Conservation (phyloP, 768 basidiomycete species). For the Mycena epipterygia region DNA sequence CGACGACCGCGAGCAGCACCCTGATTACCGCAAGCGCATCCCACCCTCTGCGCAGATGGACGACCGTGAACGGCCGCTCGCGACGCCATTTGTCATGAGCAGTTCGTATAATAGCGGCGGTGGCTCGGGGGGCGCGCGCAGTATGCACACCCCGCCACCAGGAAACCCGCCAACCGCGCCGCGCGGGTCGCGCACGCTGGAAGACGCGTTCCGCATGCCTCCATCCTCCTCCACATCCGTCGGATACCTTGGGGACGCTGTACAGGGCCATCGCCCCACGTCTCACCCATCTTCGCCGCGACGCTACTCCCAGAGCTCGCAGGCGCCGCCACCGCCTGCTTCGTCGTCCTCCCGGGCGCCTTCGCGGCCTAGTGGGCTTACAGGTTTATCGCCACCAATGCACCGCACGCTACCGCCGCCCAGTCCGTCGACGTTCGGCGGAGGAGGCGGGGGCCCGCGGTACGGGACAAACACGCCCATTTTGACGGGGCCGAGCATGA, state of each 20-base stretch:
- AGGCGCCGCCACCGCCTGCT: conserved; percentile 34
- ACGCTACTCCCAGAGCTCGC: conserved; percentile 36
- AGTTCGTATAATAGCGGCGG: conserved; percentile 56
- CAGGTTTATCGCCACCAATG: conserved; percentile 30
- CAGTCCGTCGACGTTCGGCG: conserved; percentile 39
- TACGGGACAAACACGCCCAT: conserved; percentile 32
- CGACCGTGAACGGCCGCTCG: conserved; percentile 65
- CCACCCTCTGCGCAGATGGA: conserved; percentile 57
- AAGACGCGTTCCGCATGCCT: conserved; percentile 50
- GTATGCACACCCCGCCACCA: conserved; percentile 38
- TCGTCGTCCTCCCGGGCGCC: conserved; percentile 40
- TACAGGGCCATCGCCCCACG: conserved; percentile 28
- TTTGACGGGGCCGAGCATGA: conserved; percentile 20
- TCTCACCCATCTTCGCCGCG: conserved; percentile 36
- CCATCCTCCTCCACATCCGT: conserved; percentile 42
- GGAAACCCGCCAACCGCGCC: conserved; percentile 50
- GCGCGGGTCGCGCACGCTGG: conserved; percentile 41
- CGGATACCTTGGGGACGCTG: conserved; percentile 40
- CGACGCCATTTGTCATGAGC: conserved; percentile 68
- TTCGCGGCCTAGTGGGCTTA: conserved; percentile 32
- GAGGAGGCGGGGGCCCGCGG: conserved; percentile 34
- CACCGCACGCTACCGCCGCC: conserved; percentile 41
- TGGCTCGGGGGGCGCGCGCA: conserved; percentile 30
- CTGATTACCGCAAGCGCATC: conserved; percentile 47
- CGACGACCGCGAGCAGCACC: conserved; percentile 45